phyloP scores from a whole-genome alignment of 495 filamentous ascomycete genomes.

The Polyplosphaeria fusca region DNA sequence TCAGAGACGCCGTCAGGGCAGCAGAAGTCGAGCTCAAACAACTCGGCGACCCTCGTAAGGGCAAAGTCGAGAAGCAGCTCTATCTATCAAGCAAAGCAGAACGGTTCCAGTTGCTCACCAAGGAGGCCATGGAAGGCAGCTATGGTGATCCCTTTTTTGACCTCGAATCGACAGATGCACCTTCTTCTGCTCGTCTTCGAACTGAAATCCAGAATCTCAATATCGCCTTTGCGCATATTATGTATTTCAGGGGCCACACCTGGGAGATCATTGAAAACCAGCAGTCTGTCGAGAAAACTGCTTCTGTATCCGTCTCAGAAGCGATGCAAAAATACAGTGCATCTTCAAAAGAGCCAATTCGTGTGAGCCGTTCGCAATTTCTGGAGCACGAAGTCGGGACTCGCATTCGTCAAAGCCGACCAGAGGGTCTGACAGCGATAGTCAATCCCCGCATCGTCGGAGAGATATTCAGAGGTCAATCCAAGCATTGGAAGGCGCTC shows the following conservation, averaged over 20 bases:
- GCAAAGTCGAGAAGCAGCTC: neutral
- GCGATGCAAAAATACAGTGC: conserved; percentile 2
- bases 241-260: conserved; percentile 10
- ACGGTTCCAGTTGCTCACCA: conserved; percentile 5
- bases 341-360: neutral
- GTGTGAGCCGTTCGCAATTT: neutral
- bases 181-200: conserved; percentile 37
- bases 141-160: neutral
- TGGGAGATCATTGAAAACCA: conserved; percentile 9
- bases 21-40: neutral
- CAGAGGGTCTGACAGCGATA: conserved; percentile 1
- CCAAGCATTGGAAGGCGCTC: conserved; percentile 4
- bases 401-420: conserved; percentile 4
- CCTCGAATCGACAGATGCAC: neutral
- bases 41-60: conserved; percentile 8
- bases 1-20: neutral
- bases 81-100: conserved; percentile 10
- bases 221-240: conserved; percentile 12
- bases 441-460: conserved; percentile 7
- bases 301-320: neutral
- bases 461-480: conserved; percentile 13
- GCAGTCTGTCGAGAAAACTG: neutral
- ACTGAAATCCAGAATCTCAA: conserved; percentile 23
- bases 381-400: neutral
- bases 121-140: conserved; percentile 4